Conservation (phyloP, 2,329 filamentous ascomycete species). For the Exophiala bonariae region DNA sequence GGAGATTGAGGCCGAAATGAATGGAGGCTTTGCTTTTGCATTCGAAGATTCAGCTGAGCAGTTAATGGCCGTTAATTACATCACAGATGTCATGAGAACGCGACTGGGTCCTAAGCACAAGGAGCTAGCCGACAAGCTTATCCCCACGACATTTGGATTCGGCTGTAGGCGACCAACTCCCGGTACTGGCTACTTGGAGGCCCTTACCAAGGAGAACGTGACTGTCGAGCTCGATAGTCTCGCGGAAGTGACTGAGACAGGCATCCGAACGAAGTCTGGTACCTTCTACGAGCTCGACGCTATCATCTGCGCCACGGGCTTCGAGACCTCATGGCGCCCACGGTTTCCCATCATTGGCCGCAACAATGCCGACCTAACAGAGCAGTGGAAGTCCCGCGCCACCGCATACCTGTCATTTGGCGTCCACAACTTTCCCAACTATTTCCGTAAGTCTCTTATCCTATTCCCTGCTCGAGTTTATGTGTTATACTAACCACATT, state of each 20-base stretch:
- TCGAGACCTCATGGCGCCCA: conserved; percentile 38
- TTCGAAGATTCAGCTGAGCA: conserved; percentile 14
- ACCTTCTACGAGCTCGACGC: conserved; percentile 31
- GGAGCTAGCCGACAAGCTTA: conserved; percentile 19
- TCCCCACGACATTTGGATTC: conserved; percentile 33
- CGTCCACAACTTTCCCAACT: conserved; percentile 24
- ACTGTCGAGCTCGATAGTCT: conserved; percentile 51
- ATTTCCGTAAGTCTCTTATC: conserved; percentile 12
- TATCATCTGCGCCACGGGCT: conserved; percentile 39
- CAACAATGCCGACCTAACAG: conserved; percentile 39
- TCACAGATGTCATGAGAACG: conserved; percentile 36
- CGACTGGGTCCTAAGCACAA: conserved; percentile 40
- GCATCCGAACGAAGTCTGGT: conserved; percentile 36
- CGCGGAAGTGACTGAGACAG: conserved; percentile 43
- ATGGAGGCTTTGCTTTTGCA: conserved; percentile 23
- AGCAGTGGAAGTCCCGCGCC: conserved; percentile 39
- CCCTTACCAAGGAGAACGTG: conserved; percentile 49
- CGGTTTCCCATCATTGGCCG: conserved; percentile 42
- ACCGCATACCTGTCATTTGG: conserved; percentile 22
- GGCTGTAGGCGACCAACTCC: conserved; percentile 44
- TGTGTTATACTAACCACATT: conserved; percentile 25
- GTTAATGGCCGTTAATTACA: conserved; percentile 38
- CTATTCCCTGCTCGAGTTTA: conserved; percentile 24
- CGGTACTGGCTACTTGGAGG: conserved; percentile 48
- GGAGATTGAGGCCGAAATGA: conserved; percentile 30